Percentiles rank a stretch among this genome's conserved stretches.
Conservation (phyloP, 345 rosid species). For the Corymbia maculata region DNA sequence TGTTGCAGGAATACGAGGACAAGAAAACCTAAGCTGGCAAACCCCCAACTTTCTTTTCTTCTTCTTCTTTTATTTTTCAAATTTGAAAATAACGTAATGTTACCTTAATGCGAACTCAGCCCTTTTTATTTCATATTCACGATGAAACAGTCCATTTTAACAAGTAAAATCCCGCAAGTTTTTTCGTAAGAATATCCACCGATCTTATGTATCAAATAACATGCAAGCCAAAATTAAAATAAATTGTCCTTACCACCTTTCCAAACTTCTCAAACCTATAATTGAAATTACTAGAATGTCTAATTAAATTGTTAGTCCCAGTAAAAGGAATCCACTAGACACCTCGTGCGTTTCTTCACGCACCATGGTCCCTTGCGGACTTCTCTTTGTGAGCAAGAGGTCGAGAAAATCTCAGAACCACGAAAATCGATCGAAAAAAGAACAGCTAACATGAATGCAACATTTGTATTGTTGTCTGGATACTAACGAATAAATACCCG, state of each 20-base stretch:
- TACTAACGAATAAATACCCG: neutral
- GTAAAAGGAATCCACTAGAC: neutral
- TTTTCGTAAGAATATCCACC: neutral
- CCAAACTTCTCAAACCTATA: neutral
- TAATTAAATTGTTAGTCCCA: neutral
- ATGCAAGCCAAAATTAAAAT: neutral
- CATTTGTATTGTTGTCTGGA: neutral
- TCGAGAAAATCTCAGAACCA: neutral
- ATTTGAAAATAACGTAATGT: neutral
- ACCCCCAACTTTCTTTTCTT: neutral
- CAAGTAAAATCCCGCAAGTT: fast-evolving
- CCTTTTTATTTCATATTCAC: neutral
- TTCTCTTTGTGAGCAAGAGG: neutral
- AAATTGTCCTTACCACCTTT: neutral
- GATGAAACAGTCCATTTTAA: neutral
- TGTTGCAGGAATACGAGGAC: neutral
- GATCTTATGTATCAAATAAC: neutral
- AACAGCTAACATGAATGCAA: neutral
- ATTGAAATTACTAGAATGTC: neutral
- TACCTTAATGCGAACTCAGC: neutral
- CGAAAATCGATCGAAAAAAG: neutral
- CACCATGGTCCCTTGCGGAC: neutral
- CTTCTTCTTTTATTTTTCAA: neutral
- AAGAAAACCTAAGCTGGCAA: neutral
- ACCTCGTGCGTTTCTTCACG: neutral